Evolutionary conservation across 1,139 yeast genomes (phyloP).

Genomic region (Hansenula sp.): DNA sequence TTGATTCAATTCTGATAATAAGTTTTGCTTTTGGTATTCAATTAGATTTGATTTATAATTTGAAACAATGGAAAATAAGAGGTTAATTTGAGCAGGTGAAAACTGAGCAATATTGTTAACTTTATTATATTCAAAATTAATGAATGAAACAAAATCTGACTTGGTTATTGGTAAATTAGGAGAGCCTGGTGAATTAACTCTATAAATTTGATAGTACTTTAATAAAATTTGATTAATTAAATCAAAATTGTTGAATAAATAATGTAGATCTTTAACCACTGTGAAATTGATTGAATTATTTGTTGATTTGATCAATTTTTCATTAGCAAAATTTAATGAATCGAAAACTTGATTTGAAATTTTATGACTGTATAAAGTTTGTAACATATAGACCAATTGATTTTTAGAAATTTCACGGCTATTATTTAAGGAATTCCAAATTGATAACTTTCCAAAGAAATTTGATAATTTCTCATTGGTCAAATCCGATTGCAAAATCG

Average conservation of each 20-base stretch:
- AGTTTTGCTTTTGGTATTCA: constrained; percentile 7
- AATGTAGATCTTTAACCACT: constrained; percentile 33
- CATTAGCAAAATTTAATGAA: constrained; percentile 28
- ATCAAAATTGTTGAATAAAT: constrained; percentile 34
- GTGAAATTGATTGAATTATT: constrained; percentile 29
- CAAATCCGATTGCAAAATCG: constrained; percentile 33
- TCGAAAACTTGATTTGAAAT: constrained; percentile 31
- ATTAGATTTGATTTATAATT: constrained; percentile 26
- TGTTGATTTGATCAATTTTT: constrained; percentile 23
- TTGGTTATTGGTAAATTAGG: constrained; percentile 22
- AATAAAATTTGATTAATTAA: constrained; percentile 32
- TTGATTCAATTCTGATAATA: constrained; percentile 4
- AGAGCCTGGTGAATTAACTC: constrained; percentile 13
- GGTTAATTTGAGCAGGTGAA: constrained; percentile 34
- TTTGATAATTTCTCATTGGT: constrained; percentile 27
- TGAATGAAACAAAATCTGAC: constrained; percentile 29
- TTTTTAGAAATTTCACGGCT: constrained; percentile 28
- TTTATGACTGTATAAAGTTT: constrained; percentile 30
- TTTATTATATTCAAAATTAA: constrained; percentile 30
- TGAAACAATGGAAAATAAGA: constrained; percentile 31
- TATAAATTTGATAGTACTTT: constrained; percentile 27
- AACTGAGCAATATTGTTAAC: constrained; percentile 34
- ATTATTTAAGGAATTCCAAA: constrained; percentile 20
- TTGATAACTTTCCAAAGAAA: constrained; percentile 25
- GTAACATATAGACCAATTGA: constrained; percentile 28